Evolutionary conservation across 768 basidiomycete species (phyloP).

Genomic region (Termitomyces sp.): DNA sequence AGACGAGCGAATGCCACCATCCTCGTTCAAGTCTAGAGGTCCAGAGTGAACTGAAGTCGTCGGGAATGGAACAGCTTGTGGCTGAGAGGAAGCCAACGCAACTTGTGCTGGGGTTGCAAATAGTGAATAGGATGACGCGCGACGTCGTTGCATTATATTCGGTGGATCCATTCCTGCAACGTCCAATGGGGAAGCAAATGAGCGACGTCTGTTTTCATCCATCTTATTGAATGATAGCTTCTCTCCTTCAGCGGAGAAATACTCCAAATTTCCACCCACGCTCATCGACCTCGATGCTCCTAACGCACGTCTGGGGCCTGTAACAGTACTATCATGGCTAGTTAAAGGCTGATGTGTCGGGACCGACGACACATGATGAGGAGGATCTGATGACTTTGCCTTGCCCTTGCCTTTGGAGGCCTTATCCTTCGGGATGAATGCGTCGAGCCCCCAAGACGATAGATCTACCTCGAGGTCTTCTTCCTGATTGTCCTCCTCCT

Average conservation of each 20-base stretch:
- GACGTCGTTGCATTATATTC: constrained; percentile 39
- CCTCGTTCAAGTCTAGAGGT: constrained; percentile 27
- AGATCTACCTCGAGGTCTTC: constrained; percentile 71
- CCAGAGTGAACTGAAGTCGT: constrained; percentile 44
- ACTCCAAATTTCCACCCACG: constrained; percentile 52
- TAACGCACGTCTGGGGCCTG: constrained; percentile 29
- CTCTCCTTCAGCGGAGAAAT: constrained; percentile 24
- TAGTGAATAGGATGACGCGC: constrained; percentile 43
- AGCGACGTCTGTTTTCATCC: constrained; percentile 41
- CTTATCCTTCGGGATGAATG: constrained; percentile 70
- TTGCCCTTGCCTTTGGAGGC: constrained; percentile 36
- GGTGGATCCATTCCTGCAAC: constrained; percentile 39
- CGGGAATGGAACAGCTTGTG: constrained; percentile 58
- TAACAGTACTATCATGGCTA: constrained; percentile 28
- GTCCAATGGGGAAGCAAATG: constrained; percentile 55
- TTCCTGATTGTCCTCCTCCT: constrained; percentile 39
- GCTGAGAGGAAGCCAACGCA: constrained; percentile 20
- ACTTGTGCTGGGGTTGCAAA: constrained; percentile 28
- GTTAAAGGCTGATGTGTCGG: constrained; percentile 37
- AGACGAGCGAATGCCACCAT: constrained; percentile 1
- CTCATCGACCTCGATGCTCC: constrained; percentile 59
- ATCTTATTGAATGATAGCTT: constrained; percentile 21
- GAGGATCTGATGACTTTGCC: constrained; percentile 29
- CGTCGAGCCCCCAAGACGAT: constrained; percentile 79
- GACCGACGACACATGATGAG: constrained; percentile 33